Conservation (phyloP, 2,329 filamentous ascomycete species). For the Diaporthe destruens region DNA sequence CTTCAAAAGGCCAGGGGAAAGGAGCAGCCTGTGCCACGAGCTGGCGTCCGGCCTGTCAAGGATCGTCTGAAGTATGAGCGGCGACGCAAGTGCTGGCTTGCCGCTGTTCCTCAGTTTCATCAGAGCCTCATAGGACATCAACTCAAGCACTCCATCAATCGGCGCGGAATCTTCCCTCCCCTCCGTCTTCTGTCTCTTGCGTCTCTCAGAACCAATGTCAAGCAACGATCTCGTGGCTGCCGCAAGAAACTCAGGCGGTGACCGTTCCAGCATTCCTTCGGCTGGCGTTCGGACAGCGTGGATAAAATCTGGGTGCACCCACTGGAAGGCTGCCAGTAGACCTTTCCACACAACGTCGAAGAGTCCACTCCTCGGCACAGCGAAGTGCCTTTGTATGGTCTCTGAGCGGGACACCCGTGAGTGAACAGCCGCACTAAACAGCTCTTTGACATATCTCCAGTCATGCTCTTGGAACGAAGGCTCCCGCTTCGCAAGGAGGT, state of each 20-base stretch:
- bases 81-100: conserved; percentile 27
- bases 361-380: background rate
- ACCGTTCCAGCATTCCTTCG: conserved; percentile 2
- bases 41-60: conserved; percentile 37
- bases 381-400: background rate
- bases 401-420: background rate
- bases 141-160: conserved; percentile 12
- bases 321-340: conserved; percentile 18
- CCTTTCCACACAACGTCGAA: conserved; percentile 2
- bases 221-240: conserved; percentile 30
- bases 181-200: background rate
- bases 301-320: conserved; percentile 24
- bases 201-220: background rate
- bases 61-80: conserved; percentile 34
- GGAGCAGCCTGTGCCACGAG: conserved; percentile 35
- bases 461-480: conserved; percentile 34
- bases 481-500: conserved; percentile 23
- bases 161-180: background rate
- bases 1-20: conserved; percentile 29
- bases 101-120: conserved; percentile 7
- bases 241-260: conserved; percentile 11
- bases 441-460: conserved; percentile 10
- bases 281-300: background rate
- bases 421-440: conserved; percentile 4
- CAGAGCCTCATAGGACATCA: conserved; percentile 31